Evolutionary conservation across 225 moss, liverwort and hornwort genomes (phyloP).

Genomic region (Climacium dendroides): DNA sequence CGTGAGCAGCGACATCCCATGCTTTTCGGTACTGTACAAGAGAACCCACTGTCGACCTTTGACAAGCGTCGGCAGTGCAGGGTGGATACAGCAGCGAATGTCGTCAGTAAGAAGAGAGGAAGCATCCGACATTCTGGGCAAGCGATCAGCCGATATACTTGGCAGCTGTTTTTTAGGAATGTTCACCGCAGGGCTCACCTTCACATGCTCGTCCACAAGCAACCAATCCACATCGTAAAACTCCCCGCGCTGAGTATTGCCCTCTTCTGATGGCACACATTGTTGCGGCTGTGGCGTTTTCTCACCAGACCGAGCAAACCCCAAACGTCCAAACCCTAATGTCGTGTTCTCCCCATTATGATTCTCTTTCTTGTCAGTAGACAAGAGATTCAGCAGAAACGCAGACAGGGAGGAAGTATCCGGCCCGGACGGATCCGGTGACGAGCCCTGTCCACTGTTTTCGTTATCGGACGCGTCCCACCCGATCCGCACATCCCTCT

Average conservation of each 20-base stretch:
- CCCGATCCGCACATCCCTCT: not conserved
- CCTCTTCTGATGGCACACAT: conserved; percentile 2
- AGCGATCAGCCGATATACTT: conserved; percentile 13
- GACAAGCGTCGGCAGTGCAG: conserved; percentile 70
- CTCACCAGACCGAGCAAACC: conserved; percentile 3
- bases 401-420: conserved; percentile 97
- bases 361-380: conserved; percentile 31
- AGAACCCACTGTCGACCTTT: conserved; percentile 86
- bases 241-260: conserved; percentile 32
- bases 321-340: conserved; percentile 20
- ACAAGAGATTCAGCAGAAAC: conserved; percentile 55
- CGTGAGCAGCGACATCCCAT: conserved; percentile 91
- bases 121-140: conserved; percentile 63
- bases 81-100: conserved; percentile 56
- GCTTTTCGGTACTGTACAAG: conserved; percentile 79
- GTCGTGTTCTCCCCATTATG: conserved; percentile 6
- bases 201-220: conserved; percentile 73
- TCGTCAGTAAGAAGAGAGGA: conserved; percentile 56
- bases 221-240: conserved; percentile 90
- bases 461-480: conserved; percentile 7
- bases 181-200: conserved; percentile 15
- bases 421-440: conserved; percentile 56
- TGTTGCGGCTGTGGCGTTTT: conserved; percentile 11
- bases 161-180: not conserved
- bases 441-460: not conserved